A percentile compares a stretch with the other conserved stretches of the same genome.
These are phyloP conservation scores for Penicillium riverlandense DNA, from an alignment of 495 filamentous ascomycete genomes.

Conservation along the genomic window DNA sequence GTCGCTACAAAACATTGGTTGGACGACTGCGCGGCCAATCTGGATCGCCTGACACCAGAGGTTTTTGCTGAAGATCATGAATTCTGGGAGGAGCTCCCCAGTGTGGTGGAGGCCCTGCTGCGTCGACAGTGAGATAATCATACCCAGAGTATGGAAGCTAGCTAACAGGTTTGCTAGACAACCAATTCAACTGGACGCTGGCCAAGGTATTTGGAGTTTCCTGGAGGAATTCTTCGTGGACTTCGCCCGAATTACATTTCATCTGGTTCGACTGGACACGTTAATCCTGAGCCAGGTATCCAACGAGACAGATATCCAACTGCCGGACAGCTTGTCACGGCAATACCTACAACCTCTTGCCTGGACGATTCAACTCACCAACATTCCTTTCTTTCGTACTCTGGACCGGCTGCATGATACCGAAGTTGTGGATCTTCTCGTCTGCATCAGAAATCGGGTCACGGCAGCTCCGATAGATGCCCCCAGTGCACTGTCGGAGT, in stretches of 20 bases:
- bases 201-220: conserved; percentile 13
- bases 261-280: conserved; percentile 29
- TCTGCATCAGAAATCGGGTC: conserved; percentile 22
- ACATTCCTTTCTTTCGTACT: conserved; percentile 25
- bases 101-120: conserved; percentile 34
- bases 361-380: conserved; percentile 22
- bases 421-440: conserved; percentile 16
- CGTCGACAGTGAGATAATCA: conserved; percentile 30
- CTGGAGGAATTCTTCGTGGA: conserved; percentile 31
- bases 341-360: conserved; percentile 21
- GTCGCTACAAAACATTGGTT: conserved; percentile 29
- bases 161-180: conserved; percentile 13
- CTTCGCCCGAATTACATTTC: conserved; percentile 27
- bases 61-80: conserved; percentile 29
- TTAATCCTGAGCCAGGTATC: conserved; percentile 12
- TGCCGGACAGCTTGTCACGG: conserved; percentile 18
- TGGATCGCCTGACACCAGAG: conserved; percentile 22
- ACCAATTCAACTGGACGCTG: conserved; percentile 23
- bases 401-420: conserved; percentile 17
- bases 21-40: conserved; percentile 19
- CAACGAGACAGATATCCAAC: conserved; percentile 18
- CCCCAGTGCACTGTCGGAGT: conserved; percentile 16
- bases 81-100: conserved; percentile 49
- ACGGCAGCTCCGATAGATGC: conserved; percentile 17
- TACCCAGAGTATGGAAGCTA: neutral